Conservation (phyloP, 768 basidiomycete species). For the Suillus alpinus region DNA sequence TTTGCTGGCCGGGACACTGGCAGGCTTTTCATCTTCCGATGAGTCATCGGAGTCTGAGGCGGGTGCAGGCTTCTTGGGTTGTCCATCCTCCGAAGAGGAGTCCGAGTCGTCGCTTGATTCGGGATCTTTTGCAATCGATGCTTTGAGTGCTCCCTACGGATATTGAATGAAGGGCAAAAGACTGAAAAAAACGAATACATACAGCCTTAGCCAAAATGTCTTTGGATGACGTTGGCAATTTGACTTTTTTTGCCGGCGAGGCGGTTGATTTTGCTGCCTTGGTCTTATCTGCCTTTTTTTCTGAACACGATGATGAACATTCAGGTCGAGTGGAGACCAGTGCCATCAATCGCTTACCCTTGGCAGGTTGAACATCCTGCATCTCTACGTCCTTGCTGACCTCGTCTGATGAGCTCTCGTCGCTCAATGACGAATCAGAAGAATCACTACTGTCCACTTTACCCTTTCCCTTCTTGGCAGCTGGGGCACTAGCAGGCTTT, state of each 20-base stretch:
- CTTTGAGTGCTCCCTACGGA: conserved; percentile 18
- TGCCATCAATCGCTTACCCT: not conserved
- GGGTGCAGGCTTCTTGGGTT: conserved; percentile 18
- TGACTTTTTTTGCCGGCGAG: conserved; percentile 21
- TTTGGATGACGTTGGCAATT: conserved; percentile 36
- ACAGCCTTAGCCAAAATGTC: conserved; percentile 43
- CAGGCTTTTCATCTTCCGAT: conserved; percentile 15
- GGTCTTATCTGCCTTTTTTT: conserved; percentile 36
- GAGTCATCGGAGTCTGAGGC: conserved; percentile 12
- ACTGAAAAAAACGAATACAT: not conserved
- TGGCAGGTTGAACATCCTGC: not conserved
- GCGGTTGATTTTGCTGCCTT: conserved; percentile 28
- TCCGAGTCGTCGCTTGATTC: conserved; percentile 26
- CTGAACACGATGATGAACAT: conserved; percentile 31
- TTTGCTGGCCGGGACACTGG: not conserved
- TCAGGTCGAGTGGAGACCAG: not conserved
- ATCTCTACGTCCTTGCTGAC: conserved; percentile 16
- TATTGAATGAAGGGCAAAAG: not conserved
- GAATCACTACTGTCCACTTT: conserved; percentile 8
- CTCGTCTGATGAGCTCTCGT: conserved; percentile 16
- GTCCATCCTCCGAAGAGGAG: conserved; percentile 33
- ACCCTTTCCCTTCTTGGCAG: conserved; percentile 15
- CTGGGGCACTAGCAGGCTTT: conserved; percentile 21
- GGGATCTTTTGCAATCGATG: conserved; percentile 18
- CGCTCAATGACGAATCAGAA: conserved; percentile 13